These are phyloP conservation scores for Yamadazyma dendronema DNA, from an alignment of 1,139 yeast genomes.

Conservation along the genomic window DNA sequence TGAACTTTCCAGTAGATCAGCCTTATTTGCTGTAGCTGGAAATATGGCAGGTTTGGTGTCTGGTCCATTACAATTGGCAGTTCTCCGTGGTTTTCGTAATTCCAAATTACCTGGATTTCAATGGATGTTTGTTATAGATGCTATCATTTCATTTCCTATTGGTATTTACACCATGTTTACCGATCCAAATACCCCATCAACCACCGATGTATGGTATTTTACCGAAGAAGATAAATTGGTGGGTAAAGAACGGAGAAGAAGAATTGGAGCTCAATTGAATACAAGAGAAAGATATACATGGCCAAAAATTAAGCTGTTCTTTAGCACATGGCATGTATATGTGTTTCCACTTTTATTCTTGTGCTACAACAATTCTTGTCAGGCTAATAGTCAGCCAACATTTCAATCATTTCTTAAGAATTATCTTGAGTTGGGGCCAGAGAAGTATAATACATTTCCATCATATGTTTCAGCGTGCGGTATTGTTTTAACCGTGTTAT, in stretches of 20 bases:
- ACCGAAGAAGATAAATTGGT: slow-evolving; percentile 32
- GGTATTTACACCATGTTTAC: slow-evolving; percentile 35
- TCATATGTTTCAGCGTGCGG: slow-evolving; percentile 46
- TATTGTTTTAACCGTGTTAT: slow-evolving; percentile 36
- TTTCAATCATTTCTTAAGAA: slow-evolving; percentile 55
- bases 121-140: slow-evolving; percentile 41
- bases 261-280: slow-evolving; percentile 45
- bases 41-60: slow-evolving; percentile 29
- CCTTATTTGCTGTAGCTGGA: slow-evolving; percentile 41
- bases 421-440: slow-evolving; percentile 35
- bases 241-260: slow-evolving; percentile 40
- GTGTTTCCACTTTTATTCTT: slow-evolving; percentile 50
- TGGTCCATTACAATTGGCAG: slow-evolving; percentile 38
- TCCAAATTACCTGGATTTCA: slow-evolving; percentile 31
- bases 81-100: slow-evolving; percentile 28
- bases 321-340: slow-evolving; percentile 49
- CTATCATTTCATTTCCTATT: slow-evolving; percentile 35
- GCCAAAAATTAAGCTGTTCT: slow-evolving; percentile 38
- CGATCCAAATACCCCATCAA: slow-evolving; percentile 39
- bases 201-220: slow-evolving; percentile 39
- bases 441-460: slow-evolving; percentile 48
- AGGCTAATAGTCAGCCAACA: slow-evolving; percentile 44
- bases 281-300: slow-evolving; percentile 43
- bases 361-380: slow-evolving; percentile 47
- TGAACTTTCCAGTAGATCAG: slow-evolving; percentile 41